Percentiles rank a stretch among this genome's conserved stretches.
Conservation (phyloP, 306 rosid species). For the Rosa multiflora region DNA sequence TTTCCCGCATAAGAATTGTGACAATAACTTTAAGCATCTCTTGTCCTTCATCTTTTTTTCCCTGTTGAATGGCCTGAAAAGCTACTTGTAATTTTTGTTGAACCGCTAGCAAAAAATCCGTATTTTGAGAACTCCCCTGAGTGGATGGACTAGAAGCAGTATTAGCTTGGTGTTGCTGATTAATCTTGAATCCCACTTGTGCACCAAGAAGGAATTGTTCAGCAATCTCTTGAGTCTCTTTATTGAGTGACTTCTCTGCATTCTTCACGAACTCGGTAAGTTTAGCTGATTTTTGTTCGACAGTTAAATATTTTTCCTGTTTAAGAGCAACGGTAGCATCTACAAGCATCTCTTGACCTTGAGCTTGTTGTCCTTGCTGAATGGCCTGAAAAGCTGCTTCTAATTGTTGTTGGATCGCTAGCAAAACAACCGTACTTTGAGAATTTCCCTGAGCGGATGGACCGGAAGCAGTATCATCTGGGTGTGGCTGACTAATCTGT, state of each 20-base stretch:
- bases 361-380: not conserved
- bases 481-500: not conserved
- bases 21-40: not conserved
- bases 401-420: not conserved
- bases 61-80: not conserved
- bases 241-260: not conserved
- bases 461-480: not conserved
- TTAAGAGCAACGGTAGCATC: not conserved
- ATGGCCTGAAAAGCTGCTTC: not conserved
- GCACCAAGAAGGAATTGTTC: not conserved
- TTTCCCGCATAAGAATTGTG: not conserved
- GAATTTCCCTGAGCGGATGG: not conserved
- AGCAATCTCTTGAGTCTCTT: not conserved
- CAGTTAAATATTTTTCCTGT: not conserved
- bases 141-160: not conserved
- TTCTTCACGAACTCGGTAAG: not conserved
- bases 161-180: not conserved
- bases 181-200: not conserved
- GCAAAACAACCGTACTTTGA: not conserved
- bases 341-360: not conserved
- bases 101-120: not conserved
- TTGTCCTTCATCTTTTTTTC: not conserved
- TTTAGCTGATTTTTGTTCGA: not conserved
- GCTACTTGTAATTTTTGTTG: not conserved
- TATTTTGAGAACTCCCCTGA: not conserved